Evolutionary conservation across 2,329 filamentous ascomycete species (phyloP).

Genomic region (Pestalotiopsis sp.): DNA sequence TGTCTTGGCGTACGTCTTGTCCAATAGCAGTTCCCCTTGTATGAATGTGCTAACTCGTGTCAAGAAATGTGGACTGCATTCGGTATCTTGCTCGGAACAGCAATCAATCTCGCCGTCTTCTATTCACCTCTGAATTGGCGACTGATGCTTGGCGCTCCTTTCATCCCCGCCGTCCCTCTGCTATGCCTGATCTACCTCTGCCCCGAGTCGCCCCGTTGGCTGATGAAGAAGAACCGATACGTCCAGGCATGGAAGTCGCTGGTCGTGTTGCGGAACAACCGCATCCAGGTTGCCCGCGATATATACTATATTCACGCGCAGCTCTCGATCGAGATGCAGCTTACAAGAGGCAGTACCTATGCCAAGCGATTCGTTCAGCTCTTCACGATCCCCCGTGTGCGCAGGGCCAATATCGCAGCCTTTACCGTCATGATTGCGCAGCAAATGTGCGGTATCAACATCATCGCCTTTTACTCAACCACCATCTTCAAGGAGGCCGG

Average conservation of each 20-base stretch:
- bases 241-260: constrained; percentile 61
- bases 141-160: constrained; percentile 55
- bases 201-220: constrained; percentile 67
- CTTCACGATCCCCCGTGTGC: constrained; percentile 70
- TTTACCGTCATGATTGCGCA: constrained; percentile 81
- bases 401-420: constrained; percentile 75
- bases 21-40: neutral
- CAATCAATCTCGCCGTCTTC: constrained; percentile 58
- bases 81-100: constrained; percentile 64
- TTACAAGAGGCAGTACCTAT: constrained; percentile 57
- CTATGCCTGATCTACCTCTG: constrained; percentile 65
- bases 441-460: constrained; percentile 61
- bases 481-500: constrained; percentile 64
- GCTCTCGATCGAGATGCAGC: constrained; percentile 60
- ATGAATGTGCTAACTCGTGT: constrained; percentile 11
- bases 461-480: constrained; percentile 61
- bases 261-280: constrained; percentile 52
- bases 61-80: constrained; percentile 63
- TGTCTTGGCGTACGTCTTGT: constrained; percentile 66
- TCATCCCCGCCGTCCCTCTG: constrained; percentile 62
- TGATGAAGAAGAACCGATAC: constrained; percentile 68
- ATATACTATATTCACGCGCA: constrained; percentile 68
- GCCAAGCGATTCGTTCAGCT: constrained; percentile 64
- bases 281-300: constrained; percentile 62
- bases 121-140: constrained; percentile 37